Base-by-base conservation (phyloP, 2,329 filamentous ascomycete species). In the Venturia asperata region DNA sequence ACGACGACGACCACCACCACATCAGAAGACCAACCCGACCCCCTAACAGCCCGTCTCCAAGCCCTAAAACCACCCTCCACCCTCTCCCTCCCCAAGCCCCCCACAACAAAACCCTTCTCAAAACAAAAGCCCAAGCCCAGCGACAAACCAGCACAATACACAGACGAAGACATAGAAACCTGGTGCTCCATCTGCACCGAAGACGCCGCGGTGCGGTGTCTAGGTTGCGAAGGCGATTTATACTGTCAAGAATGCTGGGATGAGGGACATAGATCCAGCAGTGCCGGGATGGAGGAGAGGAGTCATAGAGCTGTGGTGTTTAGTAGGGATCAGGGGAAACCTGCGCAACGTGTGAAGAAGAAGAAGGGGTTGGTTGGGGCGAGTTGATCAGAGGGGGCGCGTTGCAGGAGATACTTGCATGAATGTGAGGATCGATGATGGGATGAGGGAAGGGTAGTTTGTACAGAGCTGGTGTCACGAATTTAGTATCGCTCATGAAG, bases 141-240 rank as follows among this genome's bases (percentile, higher is more conserved):
- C 58, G 72, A 74, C 7, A 78, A 70, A 61, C 61, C 76, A 17
- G 71, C 75, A n/a, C 73, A 72, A 61, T 78, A 76, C 71, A 85
- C 86, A 0, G 87, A 92, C 70, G 87, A 88, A 42, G 89, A 93
- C 70, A 81, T 87, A 67, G 85, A 87, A 52, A 85, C 82, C 0
- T 95, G 90, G 90, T 95, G 91, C 73, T 83, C 87, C 41, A 91
- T 94, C 11, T 96, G 91, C 72, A 85, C 88, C 60, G 89, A 91
- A 66, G 89, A 94, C 71, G 90, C 88, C 0, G 86, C 85, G 3
- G 77, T 94, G 37, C 81, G 82, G 66, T 96, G 91, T 72, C 72
- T 86, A 0, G 90, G 87, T 3, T 96, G 91, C 70, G 86, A 81
- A 63, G 79, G 78, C 1, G 83, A 92, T 68, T 78, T 91, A 49